Percentiles rank a stretch among this genome's conserved stretches.
Evolutionary conservation across 768 basidiomycete species (phyloP).

Genomic region (Leccinum fibrillosum): DNA sequence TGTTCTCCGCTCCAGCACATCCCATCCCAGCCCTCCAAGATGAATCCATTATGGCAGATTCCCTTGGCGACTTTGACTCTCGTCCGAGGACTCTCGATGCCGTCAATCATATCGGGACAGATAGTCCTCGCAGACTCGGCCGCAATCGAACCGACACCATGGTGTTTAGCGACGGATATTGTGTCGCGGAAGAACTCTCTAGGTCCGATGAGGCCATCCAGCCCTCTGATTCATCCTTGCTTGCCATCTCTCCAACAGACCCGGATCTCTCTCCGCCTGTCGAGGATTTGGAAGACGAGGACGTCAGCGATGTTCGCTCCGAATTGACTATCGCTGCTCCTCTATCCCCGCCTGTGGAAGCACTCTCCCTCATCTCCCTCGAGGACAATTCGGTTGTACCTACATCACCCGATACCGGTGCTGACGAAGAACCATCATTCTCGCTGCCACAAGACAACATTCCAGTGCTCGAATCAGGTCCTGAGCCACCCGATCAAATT

Average conservation of each 20-base stretch:
- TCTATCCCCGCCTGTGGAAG: conserved; percentile 29
- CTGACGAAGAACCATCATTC: conserved; percentile 3
- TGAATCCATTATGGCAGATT: conserved; percentile 9
- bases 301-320: conserved; percentile 19
- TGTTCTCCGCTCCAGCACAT: conserved; percentile 40
- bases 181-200: conserved; percentile 38
- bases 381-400: conserved; percentile 11
- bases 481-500: conserved; percentile 8
- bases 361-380: conserved; percentile 25
- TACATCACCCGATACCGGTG: not conserved
- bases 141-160: conserved; percentile 71
- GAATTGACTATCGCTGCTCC: conserved; percentile 18
- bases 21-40: conserved; percentile 19
- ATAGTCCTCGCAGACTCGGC: conserved; percentile 47
- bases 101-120: conserved; percentile 17
- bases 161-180: conserved; percentile 53
- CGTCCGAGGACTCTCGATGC: conserved; percentile 22
- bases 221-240: conserved; percentile 1
- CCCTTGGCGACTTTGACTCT: conserved; percentile 4
- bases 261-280: conserved; percentile 11
- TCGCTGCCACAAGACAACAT: conserved; percentile 1
- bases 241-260: conserved; percentile 8
- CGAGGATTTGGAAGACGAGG: conserved; percentile 24
- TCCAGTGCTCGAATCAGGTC: conserved; percentile 4
- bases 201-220: conserved; percentile 12